phyloP scores from a whole-genome alignment of 495 filamentous ascomycete species.

The Amniculicola lignicola region DNA sequence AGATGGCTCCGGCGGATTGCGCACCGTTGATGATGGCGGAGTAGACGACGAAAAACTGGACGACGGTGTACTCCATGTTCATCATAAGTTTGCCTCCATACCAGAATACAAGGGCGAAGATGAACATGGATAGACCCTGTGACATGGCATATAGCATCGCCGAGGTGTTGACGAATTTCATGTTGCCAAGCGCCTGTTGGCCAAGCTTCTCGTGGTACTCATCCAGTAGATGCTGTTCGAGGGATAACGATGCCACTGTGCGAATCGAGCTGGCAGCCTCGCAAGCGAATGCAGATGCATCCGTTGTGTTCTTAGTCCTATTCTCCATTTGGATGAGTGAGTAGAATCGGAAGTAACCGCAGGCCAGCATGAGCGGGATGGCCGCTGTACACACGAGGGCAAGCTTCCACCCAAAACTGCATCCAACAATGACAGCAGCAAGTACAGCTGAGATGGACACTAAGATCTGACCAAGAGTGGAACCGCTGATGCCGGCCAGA shows the following conservation, averaged over 20 bases:
- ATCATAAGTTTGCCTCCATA: conserved; percentile 80
- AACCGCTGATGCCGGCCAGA: conserved; percentile 75
- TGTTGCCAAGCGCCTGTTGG: conserved; percentile 56
- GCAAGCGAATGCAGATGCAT: conserved; percentile 80
- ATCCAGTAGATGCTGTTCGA: conserved; percentile 73
- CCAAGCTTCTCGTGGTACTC: conserved; percentile 66
- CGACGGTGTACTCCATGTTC: conserved; percentile 65
- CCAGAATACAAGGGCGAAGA: conserved; percentile 89
- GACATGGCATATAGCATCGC: conserved; percentile 74
- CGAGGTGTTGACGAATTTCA: conserved; percentile 64
- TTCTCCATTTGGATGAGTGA: conserved; percentile 73
- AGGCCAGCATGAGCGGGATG: conserved; percentile 71
- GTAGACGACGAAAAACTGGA: conserved; percentile 86
- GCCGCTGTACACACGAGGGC: conserved; percentile 77
- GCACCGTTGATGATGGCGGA: conserved; percentile 75
- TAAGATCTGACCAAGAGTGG: conserved; percentile 76
- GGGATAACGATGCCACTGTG: conserved; percentile 85
- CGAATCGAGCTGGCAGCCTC: conserved; percentile 89
- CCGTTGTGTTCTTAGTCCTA: conserved; percentile 67
- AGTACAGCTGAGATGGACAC: conserved; percentile 71
- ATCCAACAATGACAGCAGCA: conserved; percentile 61
- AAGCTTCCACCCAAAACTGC: conserved; percentile 84
- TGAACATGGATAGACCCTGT: conserved; percentile 76
- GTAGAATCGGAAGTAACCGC: conserved; percentile 77
- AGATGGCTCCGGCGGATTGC: conserved; percentile 81